phyloP scores from a whole-genome alignment of 2,329 filamentous ascomycete genomes.

The Phoma sp. region DNA sequence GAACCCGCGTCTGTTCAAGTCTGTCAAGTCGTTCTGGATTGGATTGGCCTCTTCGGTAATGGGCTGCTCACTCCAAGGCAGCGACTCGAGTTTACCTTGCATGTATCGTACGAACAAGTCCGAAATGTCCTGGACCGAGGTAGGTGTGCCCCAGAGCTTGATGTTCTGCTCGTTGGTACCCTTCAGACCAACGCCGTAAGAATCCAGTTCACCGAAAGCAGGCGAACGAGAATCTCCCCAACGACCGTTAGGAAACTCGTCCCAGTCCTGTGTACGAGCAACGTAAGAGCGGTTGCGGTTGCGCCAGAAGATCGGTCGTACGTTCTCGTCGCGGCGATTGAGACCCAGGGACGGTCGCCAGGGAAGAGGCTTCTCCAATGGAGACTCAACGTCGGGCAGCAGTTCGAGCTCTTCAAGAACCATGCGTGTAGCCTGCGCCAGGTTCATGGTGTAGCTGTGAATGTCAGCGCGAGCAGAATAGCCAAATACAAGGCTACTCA shows the following conservation, averaged over 20 bases:
- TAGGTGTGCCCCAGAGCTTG: slow-evolving; percentile 90
- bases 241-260: slow-evolving; percentile 97
- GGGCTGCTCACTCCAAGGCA: slow-evolving; percentile 93
- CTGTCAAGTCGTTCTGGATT: slow-evolving; percentile 77
- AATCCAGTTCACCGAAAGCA: slow-evolving; percentile 92
- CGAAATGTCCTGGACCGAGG: slow-evolving; percentile 78
- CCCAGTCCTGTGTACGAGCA: slow-evolving; percentile 95
- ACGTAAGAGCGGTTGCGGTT: slow-evolving; percentile 97
- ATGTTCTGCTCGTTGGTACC: slow-evolving; percentile 96
- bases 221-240: slow-evolving; percentile 98
- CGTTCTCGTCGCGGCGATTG: slow-evolving; percentile 88
- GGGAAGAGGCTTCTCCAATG: slow-evolving; percentile 86
- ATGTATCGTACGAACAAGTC: slow-evolving; percentile 86
- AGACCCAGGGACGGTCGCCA: slow-evolving; percentile 95
- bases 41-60: slow-evolving; percentile 81
- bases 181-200: slow-evolving; percentile 91
- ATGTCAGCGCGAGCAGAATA: slow-evolving; percentile 10
- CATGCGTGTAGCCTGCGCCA: slow-evolving; percentile 92
- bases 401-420: slow-evolving; percentile 88
- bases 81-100: slow-evolving; percentile 75
- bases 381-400: slow-evolving; percentile 76
- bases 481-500: slow-evolving; percentile 42
- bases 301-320: slow-evolving; percentile 98
- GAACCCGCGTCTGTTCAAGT: slow-evolving; percentile 83
- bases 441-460: slow-evolving; percentile 90